A percentile compares a stretch with the other conserved stretches of the same genome.
Conservation (phyloP, 805 yeast species). For the Candida mattraensis region DNA sequence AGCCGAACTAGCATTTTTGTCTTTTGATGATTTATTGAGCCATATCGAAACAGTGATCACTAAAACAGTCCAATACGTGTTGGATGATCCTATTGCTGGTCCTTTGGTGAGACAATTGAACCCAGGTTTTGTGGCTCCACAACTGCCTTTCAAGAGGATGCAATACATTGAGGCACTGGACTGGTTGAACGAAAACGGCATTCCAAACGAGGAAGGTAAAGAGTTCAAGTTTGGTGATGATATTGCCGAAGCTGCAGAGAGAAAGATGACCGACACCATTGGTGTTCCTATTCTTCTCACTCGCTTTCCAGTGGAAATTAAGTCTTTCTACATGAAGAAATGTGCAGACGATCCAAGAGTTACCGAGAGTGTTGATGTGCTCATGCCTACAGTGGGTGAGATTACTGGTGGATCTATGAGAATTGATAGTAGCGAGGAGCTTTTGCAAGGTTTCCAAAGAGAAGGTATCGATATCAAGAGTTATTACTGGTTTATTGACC, state of each 20-base stretch:
- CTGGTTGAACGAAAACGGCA: slow-evolving; percentile 95
- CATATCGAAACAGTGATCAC: slow-evolving; percentile 84
- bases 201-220: slow-evolving; percentile 93
- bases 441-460: slow-evolving; percentile 87
- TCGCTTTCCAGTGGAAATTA: slow-evolving; percentile 95
- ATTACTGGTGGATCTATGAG: slow-evolving; percentile 99
- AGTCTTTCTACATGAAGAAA: slow-evolving; percentile 96
- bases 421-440: slow-evolving; percentile 76
- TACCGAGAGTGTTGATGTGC: slow-evolving; percentile 96
- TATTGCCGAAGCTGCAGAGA: slow-evolving; percentile 99
- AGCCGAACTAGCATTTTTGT: slow-evolving; percentile 85
- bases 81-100: slow-evolving; percentile 91
- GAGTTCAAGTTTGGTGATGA: slow-evolving; percentile 96
- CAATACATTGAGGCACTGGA: slow-evolving; percentile 86
- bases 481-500: slow-evolving; percentile 96
- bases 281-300: slow-evolving; percentile 90
- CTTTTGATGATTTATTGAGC: slow-evolving; percentile 79
- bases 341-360: slow-evolving; percentile 89
- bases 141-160: slow-evolving; percentile 87
- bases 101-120: slow-evolving; percentile 87
- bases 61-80: slow-evolving; percentile 66
- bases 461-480: slow-evolving; percentile 80
- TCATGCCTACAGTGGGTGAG: slow-evolving; percentile 99
- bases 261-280: slow-evolving; percentile 95
- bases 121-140: slow-evolving; percentile 86